These are phyloP conservation scores for Eucalyptus pauciflora DNA, from an alignment of 345 rosid species.

Conservation along the genomic window DNA sequence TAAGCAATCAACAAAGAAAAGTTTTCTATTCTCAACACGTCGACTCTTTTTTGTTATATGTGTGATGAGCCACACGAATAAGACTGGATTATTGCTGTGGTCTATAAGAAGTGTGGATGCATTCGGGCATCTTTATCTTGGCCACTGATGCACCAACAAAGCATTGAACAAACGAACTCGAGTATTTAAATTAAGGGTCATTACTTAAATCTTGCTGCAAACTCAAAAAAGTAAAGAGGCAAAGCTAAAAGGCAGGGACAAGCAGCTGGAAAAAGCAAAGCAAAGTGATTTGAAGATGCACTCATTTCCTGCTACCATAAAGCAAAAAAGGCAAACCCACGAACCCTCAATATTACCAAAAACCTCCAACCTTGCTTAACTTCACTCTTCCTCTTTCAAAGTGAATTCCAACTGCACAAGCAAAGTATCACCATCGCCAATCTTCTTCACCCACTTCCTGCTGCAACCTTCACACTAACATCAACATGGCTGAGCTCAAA, in stretches of 20 bases:
- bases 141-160: neutral
- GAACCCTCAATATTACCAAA: neutral
- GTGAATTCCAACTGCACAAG: constrained; percentile 9
- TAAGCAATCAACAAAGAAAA: neutral
- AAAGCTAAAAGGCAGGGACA: neutral
- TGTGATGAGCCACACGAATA: neutral
- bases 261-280: neutral
- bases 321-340: neutral
- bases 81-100: neutral
- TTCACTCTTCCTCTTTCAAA: neutral
- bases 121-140: neutral
- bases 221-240: neutral
- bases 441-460: neutral
- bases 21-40: neutral
- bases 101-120: neutral
- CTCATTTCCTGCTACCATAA: neutral
- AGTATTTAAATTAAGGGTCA: neutral
- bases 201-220: neutral
- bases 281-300: neutral
- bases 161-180: neutral
- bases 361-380: neutral
- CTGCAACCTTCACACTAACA: neutral
- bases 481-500: neutral
- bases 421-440: constrained; percentile 18
- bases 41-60: no score